phyloP scores from a whole-genome alignment of 148 eudicot species.

The Rhododendron molle region DNA sequence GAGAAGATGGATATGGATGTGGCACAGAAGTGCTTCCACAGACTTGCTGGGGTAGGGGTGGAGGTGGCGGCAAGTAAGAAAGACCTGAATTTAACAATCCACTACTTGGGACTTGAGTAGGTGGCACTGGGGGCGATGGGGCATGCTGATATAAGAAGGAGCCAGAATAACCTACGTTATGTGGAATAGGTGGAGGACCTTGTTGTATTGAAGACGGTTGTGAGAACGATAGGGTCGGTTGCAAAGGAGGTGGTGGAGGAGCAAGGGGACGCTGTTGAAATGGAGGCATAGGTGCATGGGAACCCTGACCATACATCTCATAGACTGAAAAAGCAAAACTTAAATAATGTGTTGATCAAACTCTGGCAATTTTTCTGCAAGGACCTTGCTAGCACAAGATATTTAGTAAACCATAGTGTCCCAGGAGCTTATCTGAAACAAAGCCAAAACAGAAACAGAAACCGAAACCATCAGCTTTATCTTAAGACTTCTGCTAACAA shows the following conservation, averaged over 20 bases:
- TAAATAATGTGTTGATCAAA: background rate
- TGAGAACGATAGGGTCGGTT: conserved; percentile 32
- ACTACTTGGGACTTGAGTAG: conserved; percentile 31
- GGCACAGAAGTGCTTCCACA: conserved; percentile 29
- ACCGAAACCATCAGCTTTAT: conserved; percentile 5
- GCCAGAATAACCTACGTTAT: conserved; percentile 30
- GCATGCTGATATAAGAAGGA: conserved; percentile 31
- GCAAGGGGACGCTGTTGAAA: conserved; percentile 36
- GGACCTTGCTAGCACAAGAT: conserved; percentile 6
- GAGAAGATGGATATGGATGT: conserved; percentile 31
- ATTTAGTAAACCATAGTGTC: conserved; percentile 20
- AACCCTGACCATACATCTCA: conserved; percentile 54
- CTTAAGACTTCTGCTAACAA: background rate
- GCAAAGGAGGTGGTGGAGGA: conserved; percentile 39
- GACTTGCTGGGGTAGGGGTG: conserved; percentile 21
- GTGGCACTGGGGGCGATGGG: conserved; percentile 29
- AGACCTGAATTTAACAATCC: conserved; percentile 28
- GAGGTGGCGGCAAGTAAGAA: conserved; percentile 35
- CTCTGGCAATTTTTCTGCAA: background rate
- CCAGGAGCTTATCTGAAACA: conserved; percentile 20
- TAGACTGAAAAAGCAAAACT: conserved; percentile 20
- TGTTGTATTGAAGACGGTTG: conserved; percentile 32
- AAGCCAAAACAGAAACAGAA: conserved; percentile 9
- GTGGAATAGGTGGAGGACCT: conserved; percentile 26
- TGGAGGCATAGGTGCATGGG: conserved; percentile 42